phyloP scores from a whole-genome alignment of 306 rosid species.

The Datisca glomerata region DNA sequence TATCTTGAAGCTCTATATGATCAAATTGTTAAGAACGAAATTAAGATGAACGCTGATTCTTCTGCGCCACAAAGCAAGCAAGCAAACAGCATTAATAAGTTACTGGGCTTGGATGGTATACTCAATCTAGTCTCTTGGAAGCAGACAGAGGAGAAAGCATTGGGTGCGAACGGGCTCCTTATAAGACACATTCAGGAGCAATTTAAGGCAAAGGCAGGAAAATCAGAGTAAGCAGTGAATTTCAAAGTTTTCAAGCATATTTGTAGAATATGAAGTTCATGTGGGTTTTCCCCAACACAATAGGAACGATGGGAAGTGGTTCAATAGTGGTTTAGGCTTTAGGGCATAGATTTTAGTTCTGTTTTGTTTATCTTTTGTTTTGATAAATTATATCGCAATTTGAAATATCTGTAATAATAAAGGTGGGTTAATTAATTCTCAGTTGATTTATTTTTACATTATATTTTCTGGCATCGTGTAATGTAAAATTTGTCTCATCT shows the following conservation, averaged over 20 bases:
- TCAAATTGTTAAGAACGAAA: conserved; percentile 86
- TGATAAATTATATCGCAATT: no score
- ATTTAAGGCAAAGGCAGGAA: conserved; percentile 82
- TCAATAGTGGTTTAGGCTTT: no score
- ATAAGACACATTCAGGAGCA: conserved; percentile 94
- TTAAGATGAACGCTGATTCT: conserved; percentile 87
- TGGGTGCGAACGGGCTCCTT: conserved; percentile 94
- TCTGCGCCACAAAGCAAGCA: conserved; percentile 90
- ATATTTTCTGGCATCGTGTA: no score
- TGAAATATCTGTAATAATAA: no score
- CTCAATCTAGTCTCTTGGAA: conserved; percentile 92
- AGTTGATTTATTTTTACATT: no score
- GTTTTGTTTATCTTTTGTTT: no score
- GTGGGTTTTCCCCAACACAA: no score
- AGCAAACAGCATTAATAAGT: conserved; percentile 79
- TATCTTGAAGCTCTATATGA: conserved; percentile 84
- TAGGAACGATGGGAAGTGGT: no score
- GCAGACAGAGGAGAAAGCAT: conserved; percentile 91
- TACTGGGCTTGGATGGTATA: conserved; percentile 91
- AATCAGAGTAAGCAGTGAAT: conserved; percentile 78
- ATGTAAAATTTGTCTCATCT: conserved; percentile 16
- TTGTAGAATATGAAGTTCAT: no score
- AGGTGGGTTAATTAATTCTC: no score
- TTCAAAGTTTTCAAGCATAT: no score
- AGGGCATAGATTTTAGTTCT: no score